phyloP scores from a whole-genome alignment of 2,329 filamentous ascomycete species.

The Leptoxyphium fumago region DNA sequence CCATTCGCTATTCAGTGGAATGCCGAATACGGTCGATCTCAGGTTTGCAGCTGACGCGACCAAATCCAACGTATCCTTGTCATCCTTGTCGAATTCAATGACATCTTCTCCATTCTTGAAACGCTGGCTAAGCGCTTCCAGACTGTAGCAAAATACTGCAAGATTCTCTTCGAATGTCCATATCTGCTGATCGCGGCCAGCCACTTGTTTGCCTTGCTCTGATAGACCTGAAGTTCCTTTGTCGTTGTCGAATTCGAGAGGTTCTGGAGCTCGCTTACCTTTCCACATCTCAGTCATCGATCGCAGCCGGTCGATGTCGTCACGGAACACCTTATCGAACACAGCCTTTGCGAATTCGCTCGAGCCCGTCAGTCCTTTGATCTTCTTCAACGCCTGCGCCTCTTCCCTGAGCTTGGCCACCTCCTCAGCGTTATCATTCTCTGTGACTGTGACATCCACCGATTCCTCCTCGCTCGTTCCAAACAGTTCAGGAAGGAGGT shows the following conservation, averaged over 20 bases:
- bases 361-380: slow-evolving; percentile 67
- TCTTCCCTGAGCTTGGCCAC: slow-evolving; percentile 79
- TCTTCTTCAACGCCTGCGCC: slow-evolving; percentile 66
- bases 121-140: slow-evolving; percentile 61
- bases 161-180: slow-evolving; percentile 82
- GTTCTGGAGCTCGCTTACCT: slow-evolving; percentile 55
- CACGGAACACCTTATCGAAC: slow-evolving; percentile 83
- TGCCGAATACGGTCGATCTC: slow-evolving; percentile 75
- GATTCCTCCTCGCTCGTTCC: slow-evolving; percentile 79
- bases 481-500: slow-evolving; percentile 87
- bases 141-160: slow-evolving; percentile 70
- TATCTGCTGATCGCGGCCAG: slow-evolving; percentile 49
- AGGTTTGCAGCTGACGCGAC: slow-evolving; percentile 84
- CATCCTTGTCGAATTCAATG: slow-evolving; percentile 91
- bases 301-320: slow-evolving; percentile 67
- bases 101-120: slow-evolving; percentile 45
- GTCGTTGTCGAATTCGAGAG: slow-evolving; percentile 50
- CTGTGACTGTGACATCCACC: slow-evolving; percentile 61
- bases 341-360: slow-evolving; percentile 62
- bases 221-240: slow-evolving; percentile 11
- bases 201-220: slow-evolving; percentile 33
- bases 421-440: slow-evolving; percentile 75
- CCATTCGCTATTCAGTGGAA: slow-evolving; percentile 78
- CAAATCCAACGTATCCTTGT: slow-evolving; percentile 87
- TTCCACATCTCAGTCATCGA: slow-evolving; percentile 98